Evolutionary conservation across 108 stramenopile genomes (phyloP), one percentile per base, ranked within the genome.

Genomic region (Pelagomonas calceolata): DNA sequence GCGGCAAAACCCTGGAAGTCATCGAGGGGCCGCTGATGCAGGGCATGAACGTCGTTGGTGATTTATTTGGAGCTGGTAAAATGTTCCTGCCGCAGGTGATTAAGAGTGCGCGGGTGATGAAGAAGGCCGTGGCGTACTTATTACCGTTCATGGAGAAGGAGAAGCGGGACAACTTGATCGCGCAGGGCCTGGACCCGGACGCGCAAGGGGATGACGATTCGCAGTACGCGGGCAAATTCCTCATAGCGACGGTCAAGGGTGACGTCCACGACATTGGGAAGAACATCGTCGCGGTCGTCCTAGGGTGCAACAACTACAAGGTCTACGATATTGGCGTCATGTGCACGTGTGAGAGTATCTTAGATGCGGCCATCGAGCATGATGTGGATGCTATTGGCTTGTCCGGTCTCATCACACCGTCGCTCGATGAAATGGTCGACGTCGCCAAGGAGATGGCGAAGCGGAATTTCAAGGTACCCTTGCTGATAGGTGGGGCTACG

Each of bases 11-110:
- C 66, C 85, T 99, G 69, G 87, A 95, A 30, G 97, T 99, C 32
- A 99, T 99, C 79, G 98, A 99, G 79, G 98, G 98, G 18, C 98
- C 98, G 26, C 81, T 99, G 21, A 99, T 99, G 98, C 91, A 93
- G 73, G 98, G 98, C 64, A 99, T 99, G 98, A 98, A 98, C 77
- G 84, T 97, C 10, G 94, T 99, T 37, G 98, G 98, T 16, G 98
- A 99, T 80, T 81, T 99, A 44, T 99, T 99, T 75, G 98, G 98
- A 34, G 78, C 95, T 43, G 98, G 98, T 65, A 99, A 99, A 79
- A 99, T 99, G 98, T 99, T 99, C 74, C 82, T 99, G 71, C 98
- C 98, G 36, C 98, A 99, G 88, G 98, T 99, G 63, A 99, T 99
- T 81, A 99, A 99, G 79, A 94, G 92, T 37, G 98, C 98, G 36